Evolutionary conservation across 164 flowering plant species (phyloP), one percentile per base, ranked within the genome.

Genomic region (Cinnamomum micranthum): DNA sequence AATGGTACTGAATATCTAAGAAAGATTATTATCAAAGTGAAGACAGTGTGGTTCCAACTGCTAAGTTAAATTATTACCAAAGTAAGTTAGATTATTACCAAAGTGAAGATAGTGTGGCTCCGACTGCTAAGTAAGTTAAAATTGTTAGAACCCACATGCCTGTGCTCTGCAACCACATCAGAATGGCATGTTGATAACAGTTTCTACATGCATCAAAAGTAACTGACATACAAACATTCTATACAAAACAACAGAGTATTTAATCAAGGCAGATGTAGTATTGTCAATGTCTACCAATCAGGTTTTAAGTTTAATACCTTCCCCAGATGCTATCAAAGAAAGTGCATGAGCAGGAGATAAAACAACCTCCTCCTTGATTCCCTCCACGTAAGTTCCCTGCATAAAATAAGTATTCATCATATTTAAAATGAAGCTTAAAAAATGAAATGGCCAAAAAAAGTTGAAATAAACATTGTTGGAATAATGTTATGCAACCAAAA

Each of bases 91-190:
- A 41, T 7, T 9, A 52, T 77, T 87, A 92, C 97, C 94, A 92
- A 77, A 27, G 94, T 90, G 78, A 92, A 92, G 69, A 92, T 92
- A 23, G 97, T 92, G 84, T 92, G 97, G 85, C 97, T 92, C 72
- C 97, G 87, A 79, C 97, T 92, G 85, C 97, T 92, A 35, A 89
- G 85, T 69, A 92, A 82, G 81, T 92, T 92, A 83, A 89, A 85
- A 73, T 90, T 92, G 82, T 89, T 92, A 73, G 97, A 92, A 73
- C 97, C 97, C 71, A 92, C 97, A 70, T 92, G 97, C 73, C 97
- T 80, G 75, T 89, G 97, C 83, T 84, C 97, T 92, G 94, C 82
- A 81, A 78, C 62, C 73, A 74, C 25, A 77, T 28, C 27, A 73
- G 25, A 33, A 72, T 52, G 50, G 47, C 59, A 69, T 24, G 74